A percentile compares a stretch with the other conserved stretches of the same genome.
phyloP scores from a whole-genome alignment of 1,139 yeast genomes.

The Geotrichum macrosporum region DNA sequence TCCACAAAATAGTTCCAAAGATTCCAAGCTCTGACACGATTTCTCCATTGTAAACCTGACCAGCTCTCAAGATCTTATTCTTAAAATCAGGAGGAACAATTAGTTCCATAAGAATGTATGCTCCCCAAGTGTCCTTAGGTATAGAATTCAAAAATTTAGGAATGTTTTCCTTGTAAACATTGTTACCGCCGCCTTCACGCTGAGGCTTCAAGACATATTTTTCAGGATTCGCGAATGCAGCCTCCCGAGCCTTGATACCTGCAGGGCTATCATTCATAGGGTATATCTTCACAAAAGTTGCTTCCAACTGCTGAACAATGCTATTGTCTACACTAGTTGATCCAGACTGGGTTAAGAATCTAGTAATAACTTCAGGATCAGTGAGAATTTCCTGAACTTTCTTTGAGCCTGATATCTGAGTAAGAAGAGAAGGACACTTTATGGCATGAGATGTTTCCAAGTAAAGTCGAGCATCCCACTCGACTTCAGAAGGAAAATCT shows the following conservation, averaged over 20 bases:
- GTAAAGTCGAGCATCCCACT: slow-evolving; percentile 72
- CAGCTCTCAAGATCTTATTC: slow-evolving; percentile 68
- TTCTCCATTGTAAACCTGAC: slow-evolving; percentile 57
- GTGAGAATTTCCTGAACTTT: slow-evolving; percentile 88
- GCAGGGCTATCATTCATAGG: slow-evolving; percentile 67
- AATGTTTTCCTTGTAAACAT: slow-evolving; percentile 78
- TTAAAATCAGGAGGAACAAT: slow-evolving; percentile 67
- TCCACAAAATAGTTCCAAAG: slow-evolving; percentile 77
- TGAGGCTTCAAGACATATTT: slow-evolving; percentile 88
- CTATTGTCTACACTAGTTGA: slow-evolving; percentile 40
- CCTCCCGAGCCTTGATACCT: slow-evolving; percentile 59
- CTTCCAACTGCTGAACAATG: slow-evolving; percentile 38
- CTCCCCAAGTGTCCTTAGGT: slow-evolving; percentile 77
- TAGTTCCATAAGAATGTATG: slow-evolving; percentile 88
- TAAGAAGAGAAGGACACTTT: slow-evolving; percentile 83
- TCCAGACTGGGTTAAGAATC: slow-evolving; percentile 39
- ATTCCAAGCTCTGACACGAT: slow-evolving; percentile 87
- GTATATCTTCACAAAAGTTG: slow-evolving; percentile 79
- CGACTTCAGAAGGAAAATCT: slow-evolving; percentile 55
- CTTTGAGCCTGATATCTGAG: slow-evolving; percentile 89
- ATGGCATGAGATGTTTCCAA: slow-evolving; percentile 76
- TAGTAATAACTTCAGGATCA: slow-evolving; percentile 44
- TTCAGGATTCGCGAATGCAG: slow-evolving; percentile 66
- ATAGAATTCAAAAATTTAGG: slow-evolving; percentile 61
- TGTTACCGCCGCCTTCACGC: slow-evolving; percentile 95